Base-by-base conservation (phyloP, 768 basidiomycete species). In the Glaciozyma martinii region DNA sequence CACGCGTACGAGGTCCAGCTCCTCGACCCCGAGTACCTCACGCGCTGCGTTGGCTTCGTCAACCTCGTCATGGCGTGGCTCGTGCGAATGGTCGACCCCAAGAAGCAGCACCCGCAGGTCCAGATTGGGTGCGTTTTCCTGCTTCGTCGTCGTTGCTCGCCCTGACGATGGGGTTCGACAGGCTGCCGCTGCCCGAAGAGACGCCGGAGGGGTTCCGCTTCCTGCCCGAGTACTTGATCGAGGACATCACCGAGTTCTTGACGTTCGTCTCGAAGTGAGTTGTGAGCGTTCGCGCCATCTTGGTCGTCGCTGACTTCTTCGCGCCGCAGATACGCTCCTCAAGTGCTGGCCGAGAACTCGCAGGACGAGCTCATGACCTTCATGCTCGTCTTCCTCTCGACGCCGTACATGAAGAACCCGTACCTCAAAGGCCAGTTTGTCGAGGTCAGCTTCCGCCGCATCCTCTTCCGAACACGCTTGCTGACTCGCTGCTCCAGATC, bases 401-500 rank as follows among this genome's bases (percentile, higher is more conserved):
- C 93, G 0, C 91, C 90, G 84, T 98, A 92, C 76, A 93, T 99
- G 81, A 95, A 95, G 80, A 99, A 98, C 71, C 95, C 95, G 0
- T 97, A 94, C 80, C 76, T 99, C 72, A 97, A 97, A 77, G 85
- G 90, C 25, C 94, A 97, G 77, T 87, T 98, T 66, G 91, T 97
- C 69, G 89, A 95, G 75, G 90, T 91, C 68, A 52, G 81, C 76
- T 46, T 18, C 50, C 18, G 5, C 58, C 23, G 25, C 30, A 9
- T 2, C 3, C 50, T 60, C 19, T 19, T 56, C 40, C 47, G 25
- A 23, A 37, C 30, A 46, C 49, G 49, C 25, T 55, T 29, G 56
- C 56, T 49, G 68, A 59, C 32, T 73, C 29, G 1, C 58, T 54
- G 46, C 13, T 16, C 7, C 70, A 90, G 87, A 85, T 86, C 15